A percentile compares a stretch with the other conserved stretches of the same genome.
Conservation (phyloP, 768 basidiomycete genomes). For the Boletus tomentosulus region DNA sequence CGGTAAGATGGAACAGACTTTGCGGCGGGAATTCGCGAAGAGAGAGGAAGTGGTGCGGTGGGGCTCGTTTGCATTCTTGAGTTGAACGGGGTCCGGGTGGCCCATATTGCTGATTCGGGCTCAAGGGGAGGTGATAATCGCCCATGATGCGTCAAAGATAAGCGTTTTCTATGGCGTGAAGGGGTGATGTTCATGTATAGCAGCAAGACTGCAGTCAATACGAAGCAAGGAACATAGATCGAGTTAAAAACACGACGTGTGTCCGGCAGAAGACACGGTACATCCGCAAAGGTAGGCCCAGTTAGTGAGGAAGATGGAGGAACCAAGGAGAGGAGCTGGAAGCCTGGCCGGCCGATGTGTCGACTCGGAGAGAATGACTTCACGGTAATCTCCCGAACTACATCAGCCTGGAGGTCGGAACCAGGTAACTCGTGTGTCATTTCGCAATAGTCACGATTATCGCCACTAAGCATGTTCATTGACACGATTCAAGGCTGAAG, state of each 20-base stretch:
- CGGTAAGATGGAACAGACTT: constrained; percentile 36
- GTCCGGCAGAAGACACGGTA: constrained; percentile 78
- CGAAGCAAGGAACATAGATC: constrained; percentile 61
- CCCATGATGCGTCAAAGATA: constrained; percentile 31
- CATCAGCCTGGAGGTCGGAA: constrained; percentile 18
- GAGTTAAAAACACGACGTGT: constrained; percentile 55
- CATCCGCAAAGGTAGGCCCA: constrained; percentile 51
- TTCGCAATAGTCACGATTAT: constrained; percentile 92
- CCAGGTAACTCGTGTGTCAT: constrained; percentile 46
- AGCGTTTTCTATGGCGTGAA: constrained; percentile 11
- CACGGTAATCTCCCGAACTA: constrained; percentile 74
- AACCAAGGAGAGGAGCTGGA: constrained; percentile 78
- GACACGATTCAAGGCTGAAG: neutral
- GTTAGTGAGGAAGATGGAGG: constrained; percentile 28
- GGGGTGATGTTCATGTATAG: constrained; percentile 40
- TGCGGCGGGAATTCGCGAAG: constrained; percentile 39
- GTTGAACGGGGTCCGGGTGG: constrained; percentile 42
- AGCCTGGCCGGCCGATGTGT: constrained; percentile 73
- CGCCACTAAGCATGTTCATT: constrained; percentile 48
- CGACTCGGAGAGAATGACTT: constrained; percentile 81
- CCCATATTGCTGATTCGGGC: constrained; percentile 37
- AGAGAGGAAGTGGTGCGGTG: constrained; percentile 33
- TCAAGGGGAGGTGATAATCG: constrained; percentile 21
- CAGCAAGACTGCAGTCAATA: constrained; percentile 49
- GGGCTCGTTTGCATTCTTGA: constrained; percentile 38